phyloP scores from a whole-genome alignment of 2,329 filamentous ascomycete genomes.

The Thermothelomyces thermophilus region DNA sequence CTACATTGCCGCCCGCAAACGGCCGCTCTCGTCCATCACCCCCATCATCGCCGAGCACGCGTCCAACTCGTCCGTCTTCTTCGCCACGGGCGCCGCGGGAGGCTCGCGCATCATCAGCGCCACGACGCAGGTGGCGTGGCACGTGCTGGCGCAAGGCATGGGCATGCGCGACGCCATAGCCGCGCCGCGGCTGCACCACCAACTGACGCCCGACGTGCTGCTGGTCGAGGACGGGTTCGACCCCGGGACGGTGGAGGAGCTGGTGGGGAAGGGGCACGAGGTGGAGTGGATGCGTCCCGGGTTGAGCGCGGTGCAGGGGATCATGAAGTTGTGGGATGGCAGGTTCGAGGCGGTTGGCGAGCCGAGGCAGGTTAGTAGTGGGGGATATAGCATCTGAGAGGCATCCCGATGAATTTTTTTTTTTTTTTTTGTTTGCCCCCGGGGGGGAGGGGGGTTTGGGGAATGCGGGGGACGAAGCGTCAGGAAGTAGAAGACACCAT shows the following conservation, averaged over 20 bases:
- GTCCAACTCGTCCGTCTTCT: conserved; percentile 57
- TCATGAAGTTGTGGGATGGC: conserved; percentile 57
- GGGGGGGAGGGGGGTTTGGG: no score
- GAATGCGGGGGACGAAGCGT: no score
- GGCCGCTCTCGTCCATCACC: conserved; percentile 75
- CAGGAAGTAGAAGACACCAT: no score
- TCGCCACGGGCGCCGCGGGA: conserved; percentile 71
- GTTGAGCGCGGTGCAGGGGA: conserved; percentile 64
- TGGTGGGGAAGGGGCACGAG: conserved; percentile 64
- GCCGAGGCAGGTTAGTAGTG: conserved; percentile 70
- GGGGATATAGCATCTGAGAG: conserved; percentile 52
- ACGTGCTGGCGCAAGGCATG: conserved; percentile 63
- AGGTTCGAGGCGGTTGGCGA: conserved; percentile 76
- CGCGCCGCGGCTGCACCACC: conserved; percentile 71
- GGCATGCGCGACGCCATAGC: conserved; percentile 57
- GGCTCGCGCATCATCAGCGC: conserved; percentile 80
- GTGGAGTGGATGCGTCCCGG: conserved; percentile 63
- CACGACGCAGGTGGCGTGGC: conserved; percentile 69
- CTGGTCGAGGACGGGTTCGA: conserved; percentile 68
- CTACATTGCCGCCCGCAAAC: conserved; percentile 73
- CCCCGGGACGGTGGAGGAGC: conserved; percentile 59
- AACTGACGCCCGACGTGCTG: conserved; percentile 64
- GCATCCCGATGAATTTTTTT: no score
- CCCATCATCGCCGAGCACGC: conserved; percentile 71
- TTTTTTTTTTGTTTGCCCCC: no score